Conservation (phyloP, 2,329 filamentous ascomycete genomes). For the Onygena corvina region DNA sequence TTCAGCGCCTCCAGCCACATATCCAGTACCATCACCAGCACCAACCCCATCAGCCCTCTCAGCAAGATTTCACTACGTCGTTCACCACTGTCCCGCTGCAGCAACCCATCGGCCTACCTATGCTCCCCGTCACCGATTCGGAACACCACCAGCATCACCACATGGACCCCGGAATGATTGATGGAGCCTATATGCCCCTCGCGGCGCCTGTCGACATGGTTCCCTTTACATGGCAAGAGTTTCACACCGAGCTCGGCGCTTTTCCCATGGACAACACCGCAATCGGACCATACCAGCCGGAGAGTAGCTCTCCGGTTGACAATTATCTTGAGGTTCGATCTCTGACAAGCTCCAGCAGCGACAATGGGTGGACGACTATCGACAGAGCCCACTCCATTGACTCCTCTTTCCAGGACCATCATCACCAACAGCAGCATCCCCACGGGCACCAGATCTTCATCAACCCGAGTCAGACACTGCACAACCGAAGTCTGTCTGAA, state of each 20-base stretch:
- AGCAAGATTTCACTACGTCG: slow-evolving; percentile 43
- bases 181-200: slow-evolving; percentile 47
- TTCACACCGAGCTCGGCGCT: slow-evolving; percentile 56
- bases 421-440: slow-evolving; percentile 22
- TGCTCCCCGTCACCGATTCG: slow-evolving; percentile 44
- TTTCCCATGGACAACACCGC: slow-evolving; percentile 32
- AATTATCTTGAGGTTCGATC: slow-evolving; percentile 80
- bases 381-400: slow-evolving; percentile 65
- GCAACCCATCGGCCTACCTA: slow-evolving; percentile 39
- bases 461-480: slow-evolving; percentile 82
- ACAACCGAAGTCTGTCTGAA: slow-evolving; percentile 75
- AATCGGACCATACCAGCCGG: slow-evolving; percentile 32
- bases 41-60: slow-evolving; percentile 30
- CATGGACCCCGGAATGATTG: slow-evolving; percentile 50
- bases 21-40: slow-evolving; percentile 33
- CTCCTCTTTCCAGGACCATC: slow-evolving; percentile 32
- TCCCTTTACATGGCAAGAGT: slow-evolving; percentile 64
- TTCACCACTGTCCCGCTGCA: slow-evolving; percentile 43
- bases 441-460: slow-evolving; percentile 59
- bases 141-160: slow-evolving; percentile 21
- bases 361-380: slow-evolving; percentile 76
- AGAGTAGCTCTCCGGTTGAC: slow-evolving; percentile 57
- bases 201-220: slow-evolving; percentile 52
- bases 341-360: slow-evolving; percentile 63
- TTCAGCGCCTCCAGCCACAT: slow-evolving; percentile 31